phyloP scores from a whole-genome alignment of 2,329 filamentous ascomycete genomes.

The Phialophora macrospora region DNA sequence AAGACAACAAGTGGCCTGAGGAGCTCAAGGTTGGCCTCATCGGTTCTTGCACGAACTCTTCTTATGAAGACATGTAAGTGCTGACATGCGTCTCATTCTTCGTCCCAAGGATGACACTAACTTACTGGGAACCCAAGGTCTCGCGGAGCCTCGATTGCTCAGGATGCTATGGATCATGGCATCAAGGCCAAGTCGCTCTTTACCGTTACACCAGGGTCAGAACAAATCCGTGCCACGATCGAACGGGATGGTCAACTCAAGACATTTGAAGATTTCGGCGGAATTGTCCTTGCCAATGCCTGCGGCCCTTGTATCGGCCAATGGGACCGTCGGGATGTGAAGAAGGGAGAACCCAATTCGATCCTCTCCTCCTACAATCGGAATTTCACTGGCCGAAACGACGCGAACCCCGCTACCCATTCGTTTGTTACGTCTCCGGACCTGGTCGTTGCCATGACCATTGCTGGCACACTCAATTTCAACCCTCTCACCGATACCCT shows the following conservation, averaged over 20 bases:
- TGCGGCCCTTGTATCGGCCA: slow-evolving; percentile 91
- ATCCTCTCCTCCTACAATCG: slow-evolving; percentile 99
- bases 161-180: slow-evolving; percentile 87
- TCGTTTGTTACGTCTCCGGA: slow-evolving; percentile 92
- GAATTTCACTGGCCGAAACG: slow-evolving; percentile 98
- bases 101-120: background rate
- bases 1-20: slow-evolving; percentile 93
- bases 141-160: slow-evolving; percentile 86
- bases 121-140: slow-evolving; percentile 48
- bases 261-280: slow-evolving; percentile 96
- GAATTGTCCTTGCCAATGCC: slow-evolving; percentile 91
- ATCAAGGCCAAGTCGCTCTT: slow-evolving; percentile 92
- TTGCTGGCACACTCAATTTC: slow-evolving; percentile 86
- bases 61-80: slow-evolving; percentile 78
- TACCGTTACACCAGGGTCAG: slow-evolving; percentile 93
- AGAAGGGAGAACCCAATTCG: slow-evolving; percentile 94
- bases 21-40: slow-evolving; percentile 97
- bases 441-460: slow-evolving; percentile 81
- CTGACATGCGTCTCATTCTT: background rate
- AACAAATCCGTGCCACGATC: slow-evolving; percentile 95
- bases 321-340: slow-evolving; percentile 91
- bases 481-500: slow-evolving; percentile 92
- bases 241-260: slow-evolving; percentile 86
- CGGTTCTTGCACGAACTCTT: slow-evolving; percentile 96
- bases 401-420: slow-evolving; percentile 92